Evolutionary conservation across 306 rosid genomes (phyloP).

Genomic region (Rosa chinensis): DNA sequence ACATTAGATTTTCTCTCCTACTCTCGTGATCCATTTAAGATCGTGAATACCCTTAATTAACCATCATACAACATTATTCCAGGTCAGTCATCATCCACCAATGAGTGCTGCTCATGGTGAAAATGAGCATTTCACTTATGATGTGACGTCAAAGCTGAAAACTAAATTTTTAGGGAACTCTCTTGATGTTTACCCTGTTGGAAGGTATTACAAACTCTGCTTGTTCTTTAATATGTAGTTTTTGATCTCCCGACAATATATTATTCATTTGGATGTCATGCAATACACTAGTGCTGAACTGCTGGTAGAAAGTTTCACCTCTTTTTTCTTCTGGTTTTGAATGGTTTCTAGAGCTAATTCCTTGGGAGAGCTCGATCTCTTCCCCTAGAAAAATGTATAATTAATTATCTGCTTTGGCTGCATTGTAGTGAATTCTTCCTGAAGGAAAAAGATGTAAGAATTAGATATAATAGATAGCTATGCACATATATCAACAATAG

Average conservation of each 20-base stretch:
- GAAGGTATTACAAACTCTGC: slow-evolving; percentile 56
- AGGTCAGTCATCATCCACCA: slow-evolving; percentile 99
- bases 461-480: background rate
- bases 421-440: background rate
- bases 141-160: slow-evolving; percentile 86
- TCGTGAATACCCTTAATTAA: slow-evolving; percentile 4
- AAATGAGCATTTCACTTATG: slow-evolving; percentile 84
- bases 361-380: background rate
- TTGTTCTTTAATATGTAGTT: background rate
- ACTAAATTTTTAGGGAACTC: slow-evolving; percentile 94
- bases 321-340: background rate
- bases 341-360: background rate
- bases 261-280: background rate
- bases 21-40: background rate
- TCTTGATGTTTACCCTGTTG: slow-evolving; percentile 83
- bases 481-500: background rate
- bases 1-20: background rate
- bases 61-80: slow-evolving; percentile 18
- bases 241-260: background rate
- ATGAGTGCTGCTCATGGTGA: slow-evolving; percentile 95
- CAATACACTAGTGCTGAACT: background rate
- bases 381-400: background rate
- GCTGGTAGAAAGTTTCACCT: background rate
- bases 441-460: slow-evolving; percentile 4
- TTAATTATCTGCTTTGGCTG: background rate